These are phyloP conservation scores for Hypoxylon sp. DNA, from an alignment of 2,329 filamentous ascomycete genomes.

Conservation along the genomic window DNA sequence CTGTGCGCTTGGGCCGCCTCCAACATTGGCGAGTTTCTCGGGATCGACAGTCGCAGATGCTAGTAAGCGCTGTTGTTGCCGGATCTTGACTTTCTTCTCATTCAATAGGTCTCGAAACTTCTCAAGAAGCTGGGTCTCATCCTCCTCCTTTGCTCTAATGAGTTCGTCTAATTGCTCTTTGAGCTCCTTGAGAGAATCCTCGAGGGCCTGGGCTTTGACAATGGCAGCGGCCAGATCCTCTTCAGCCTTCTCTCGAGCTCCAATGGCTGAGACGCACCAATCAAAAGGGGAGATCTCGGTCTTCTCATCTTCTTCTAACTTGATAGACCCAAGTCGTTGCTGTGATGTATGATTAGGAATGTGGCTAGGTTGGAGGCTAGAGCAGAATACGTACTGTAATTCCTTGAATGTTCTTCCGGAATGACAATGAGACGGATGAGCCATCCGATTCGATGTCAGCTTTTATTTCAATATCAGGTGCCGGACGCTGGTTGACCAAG, in stretches of 20 bases:
- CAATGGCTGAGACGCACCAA: slow-evolving; percentile 75
- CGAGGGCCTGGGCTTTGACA: slow-evolving; percentile 64
- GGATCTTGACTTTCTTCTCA: slow-evolving; percentile 84
- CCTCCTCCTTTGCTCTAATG: slow-evolving; percentile 73
- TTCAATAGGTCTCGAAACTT: slow-evolving; percentile 81
- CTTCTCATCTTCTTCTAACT: slow-evolving; percentile 68
- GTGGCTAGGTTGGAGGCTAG: slow-evolving; percentile 22
- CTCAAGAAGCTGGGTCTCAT: slow-evolving; percentile 76
- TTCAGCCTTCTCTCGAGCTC: slow-evolving; percentile 62
- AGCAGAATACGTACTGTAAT: slow-evolving; percentile 71
- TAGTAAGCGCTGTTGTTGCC: slow-evolving; percentile 78
- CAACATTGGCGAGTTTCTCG: slow-evolving; percentile 54
- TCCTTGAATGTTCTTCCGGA: slow-evolving; percentile 76
- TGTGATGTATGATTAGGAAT: slow-evolving; percentile 52
- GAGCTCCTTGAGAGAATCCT: slow-evolving; percentile 71
- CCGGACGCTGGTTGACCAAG: slow-evolving; percentile 65
- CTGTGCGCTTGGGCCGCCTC: slow-evolving; percentile 46
- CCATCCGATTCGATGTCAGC: slow-evolving; percentile 69
- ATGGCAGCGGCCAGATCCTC: slow-evolving; percentile 61
- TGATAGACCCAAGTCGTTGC: slow-evolving; percentile 79
- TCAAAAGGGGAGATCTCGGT: slow-evolving; percentile 74
- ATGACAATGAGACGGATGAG: slow-evolving; percentile 70
- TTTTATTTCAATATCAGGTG: slow-evolving; percentile 70
- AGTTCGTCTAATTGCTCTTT: slow-evolving; percentile 76
- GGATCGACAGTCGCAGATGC: slow-evolving; percentile 61